Evolutionary conservation across 495 filamentous ascomycete genomes (phyloP).

Genomic region (Penicillium egyptiacum): DNA sequence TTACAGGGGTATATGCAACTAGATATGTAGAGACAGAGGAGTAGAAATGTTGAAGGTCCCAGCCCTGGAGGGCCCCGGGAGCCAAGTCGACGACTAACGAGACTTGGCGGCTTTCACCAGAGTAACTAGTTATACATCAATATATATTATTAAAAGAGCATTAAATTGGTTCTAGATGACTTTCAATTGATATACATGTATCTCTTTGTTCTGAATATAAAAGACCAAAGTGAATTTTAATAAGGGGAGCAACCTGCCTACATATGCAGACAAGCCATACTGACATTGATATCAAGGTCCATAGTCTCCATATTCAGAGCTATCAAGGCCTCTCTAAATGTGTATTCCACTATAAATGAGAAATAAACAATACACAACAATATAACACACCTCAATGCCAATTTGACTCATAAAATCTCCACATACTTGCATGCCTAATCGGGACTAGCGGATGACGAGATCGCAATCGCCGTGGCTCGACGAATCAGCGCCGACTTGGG

Average conservation of each 20-base stretch:
- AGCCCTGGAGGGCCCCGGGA: too few species aligned
- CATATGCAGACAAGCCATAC: too few species aligned
- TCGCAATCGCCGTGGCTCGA: slow-evolving; percentile 16
- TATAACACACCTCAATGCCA: too few species aligned
- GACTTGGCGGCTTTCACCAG: background rate
- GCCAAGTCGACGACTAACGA: background rate
- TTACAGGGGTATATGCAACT: background rate
- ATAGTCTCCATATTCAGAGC: background rate
- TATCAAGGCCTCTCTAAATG: background rate
- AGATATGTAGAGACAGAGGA: background rate
- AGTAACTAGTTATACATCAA: background rate
- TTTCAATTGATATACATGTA: background rate
- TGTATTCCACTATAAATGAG: background rate
- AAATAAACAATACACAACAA: too few species aligned
- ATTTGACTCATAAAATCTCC: slow-evolving; percentile 10
- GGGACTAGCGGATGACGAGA: slow-evolving; percentile 35
- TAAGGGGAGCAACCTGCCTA: too few species aligned
- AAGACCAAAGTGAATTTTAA: background rate
- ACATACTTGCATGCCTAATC: background rate
- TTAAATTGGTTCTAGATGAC: background rate
- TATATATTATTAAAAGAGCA: too few species aligned
- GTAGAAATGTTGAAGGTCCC: background rate
- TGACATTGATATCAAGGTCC: background rate
- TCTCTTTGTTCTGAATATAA: background rate
- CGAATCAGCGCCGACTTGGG: slow-evolving; percentile 29